These are phyloP conservation scores for Arthromyces matolae DNA, from an alignment of 768 basidiomycete genomes.

Conservation along the genomic window DNA sequence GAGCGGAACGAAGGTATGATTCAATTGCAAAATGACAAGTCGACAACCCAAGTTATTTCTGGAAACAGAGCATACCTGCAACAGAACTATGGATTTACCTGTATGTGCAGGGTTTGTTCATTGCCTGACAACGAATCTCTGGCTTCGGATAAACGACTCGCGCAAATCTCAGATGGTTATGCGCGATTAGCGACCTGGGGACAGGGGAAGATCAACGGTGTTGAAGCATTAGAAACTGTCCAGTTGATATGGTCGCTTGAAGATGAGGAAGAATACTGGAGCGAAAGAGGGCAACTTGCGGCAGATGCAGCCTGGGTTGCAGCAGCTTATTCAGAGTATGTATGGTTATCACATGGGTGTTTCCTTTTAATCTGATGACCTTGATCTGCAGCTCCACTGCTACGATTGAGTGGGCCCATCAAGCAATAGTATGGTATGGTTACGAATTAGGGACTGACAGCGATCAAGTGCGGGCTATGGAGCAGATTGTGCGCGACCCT, in stretches of 20 bases:
- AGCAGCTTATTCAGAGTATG: constrained; percentile 59
- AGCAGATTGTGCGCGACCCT: constrained; percentile 30
- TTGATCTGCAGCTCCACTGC: constrained; percentile 36
- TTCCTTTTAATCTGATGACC: background rate
- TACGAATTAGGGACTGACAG: constrained; percentile 57
- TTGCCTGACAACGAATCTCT: constrained; percentile 44
- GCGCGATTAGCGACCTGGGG: constrained; percentile 49
- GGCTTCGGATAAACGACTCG: constrained; percentile 50
- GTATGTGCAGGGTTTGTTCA: constrained; percentile 57
- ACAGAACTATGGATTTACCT: constrained; percentile 54
- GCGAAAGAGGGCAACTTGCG: constrained; percentile 60
- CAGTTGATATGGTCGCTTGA: constrained; percentile 54
- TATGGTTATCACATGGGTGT: constrained; percentile 4
- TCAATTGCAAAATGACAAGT: background rate
- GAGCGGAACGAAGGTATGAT: constrained; percentile 49
- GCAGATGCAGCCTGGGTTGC: constrained; percentile 59
- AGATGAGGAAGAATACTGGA: constrained; percentile 62
- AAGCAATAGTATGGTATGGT: constrained; percentile 51
- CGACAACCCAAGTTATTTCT: background rate
- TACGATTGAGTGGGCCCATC: constrained; percentile 45
- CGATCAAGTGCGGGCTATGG: constrained; percentile 41
- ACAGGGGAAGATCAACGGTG: constrained; percentile 37
- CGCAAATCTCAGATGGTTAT: constrained; percentile 43
- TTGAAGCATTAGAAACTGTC: constrained; percentile 45
- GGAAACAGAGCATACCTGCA: constrained; percentile 43